Percentiles rank a stretch among this genome's conserved stretches.
phyloP scores from a whole-genome alignment of 1,284 basidiomycete species.

The Cutaneotrichosporon sp. region DNA sequence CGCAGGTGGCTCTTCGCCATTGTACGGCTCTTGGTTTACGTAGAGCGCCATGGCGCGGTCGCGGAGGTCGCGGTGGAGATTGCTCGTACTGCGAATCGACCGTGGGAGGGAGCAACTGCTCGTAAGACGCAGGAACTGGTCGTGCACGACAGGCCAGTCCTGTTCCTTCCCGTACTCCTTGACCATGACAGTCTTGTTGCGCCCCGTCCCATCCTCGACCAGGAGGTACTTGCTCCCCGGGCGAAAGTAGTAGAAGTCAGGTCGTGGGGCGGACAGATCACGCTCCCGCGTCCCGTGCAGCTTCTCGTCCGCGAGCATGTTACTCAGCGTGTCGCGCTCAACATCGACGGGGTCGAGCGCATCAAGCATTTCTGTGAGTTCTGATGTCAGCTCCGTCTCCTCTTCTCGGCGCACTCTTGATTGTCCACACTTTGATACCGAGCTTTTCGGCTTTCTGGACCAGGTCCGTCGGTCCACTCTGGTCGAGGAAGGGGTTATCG shows the following conservation, averaged over 20 bases:
- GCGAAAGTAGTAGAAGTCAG: conserved; percentile 85
- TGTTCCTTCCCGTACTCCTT: conserved; percentile 53
- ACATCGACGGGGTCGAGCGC: conserved; percentile 52
- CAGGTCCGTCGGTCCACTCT: conserved; percentile 55
- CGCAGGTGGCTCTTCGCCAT: conserved; percentile 35
- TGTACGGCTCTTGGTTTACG: conserved; percentile 34
- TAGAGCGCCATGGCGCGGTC: conserved; percentile 40
- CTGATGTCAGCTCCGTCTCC: conserved; percentile 11
- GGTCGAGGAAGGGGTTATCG: conserved; percentile 42
- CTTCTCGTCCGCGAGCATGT: conserved; percentile 79
- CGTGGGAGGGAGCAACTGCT: conserved; percentile 16
- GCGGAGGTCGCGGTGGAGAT: conserved; percentile 28
- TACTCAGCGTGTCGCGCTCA: conserved; percentile 45
- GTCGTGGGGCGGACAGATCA: conserved; percentile 78
- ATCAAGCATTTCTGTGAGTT: conserved; percentile 29
- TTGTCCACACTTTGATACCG: conserved; percentile 84
- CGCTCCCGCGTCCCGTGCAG: conserved; percentile 83
- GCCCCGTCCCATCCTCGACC: conserved; percentile 81
- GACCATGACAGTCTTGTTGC: conserved; percentile 56
- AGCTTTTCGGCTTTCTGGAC: conserved; percentile 70
- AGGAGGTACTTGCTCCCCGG: conserved; percentile 74
- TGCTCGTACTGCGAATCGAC: conserved; percentile 6
- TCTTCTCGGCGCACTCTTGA: conserved; percentile 63
- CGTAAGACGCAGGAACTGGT: conserved; percentile 43
- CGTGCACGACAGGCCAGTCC: conserved; percentile 55